These are phyloP conservation scores for Thymus mandschuricus DNA, from an alignment of 257 asterid genomes.

Conservation along the genomic window DNA sequence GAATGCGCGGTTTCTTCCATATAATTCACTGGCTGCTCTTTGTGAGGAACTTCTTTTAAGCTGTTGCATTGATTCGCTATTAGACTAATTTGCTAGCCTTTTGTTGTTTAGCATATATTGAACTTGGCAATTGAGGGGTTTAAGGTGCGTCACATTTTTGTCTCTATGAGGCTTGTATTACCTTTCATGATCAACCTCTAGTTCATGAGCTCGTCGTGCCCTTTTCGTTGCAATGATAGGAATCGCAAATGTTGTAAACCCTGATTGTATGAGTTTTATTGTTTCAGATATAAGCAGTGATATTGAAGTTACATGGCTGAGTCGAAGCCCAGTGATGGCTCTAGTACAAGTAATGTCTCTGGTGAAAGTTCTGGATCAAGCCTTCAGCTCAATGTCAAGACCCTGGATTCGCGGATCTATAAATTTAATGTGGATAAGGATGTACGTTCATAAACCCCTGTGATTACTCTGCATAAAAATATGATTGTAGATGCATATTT, in stretches of 20 bases:
- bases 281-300: constrained; percentile 33
- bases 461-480: neutral
- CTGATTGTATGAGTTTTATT: constrained; percentile 20
- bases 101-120: constrained; percentile 2
- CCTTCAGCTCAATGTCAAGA: constrained; percentile 82
- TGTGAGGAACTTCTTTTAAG: neutral
- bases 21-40: neutral
- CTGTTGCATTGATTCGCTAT: neutral
- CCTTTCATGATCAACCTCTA: neutral
- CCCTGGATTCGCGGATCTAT: constrained; percentile 72
- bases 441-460: constrained; percentile 45
- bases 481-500: neutral
- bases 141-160: neutral
- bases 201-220: constrained; percentile 17
- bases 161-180: neutral
- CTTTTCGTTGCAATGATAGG: constrained; percentile 8
- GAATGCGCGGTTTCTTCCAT: constrained; percentile 6
- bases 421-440: constrained; percentile 66
- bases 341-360: constrained; percentile 51
- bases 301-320: constrained; percentile 61
- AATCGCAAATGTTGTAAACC: neutral
- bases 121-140: neutral
- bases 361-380: constrained; percentile 61
- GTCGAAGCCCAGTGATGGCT: constrained; percentile 51
- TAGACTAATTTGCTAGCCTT: neutral